Evolutionary conservation across 106 monocot species (phyloP).

Genomic region (Dendrobium huoshanense): DNA sequence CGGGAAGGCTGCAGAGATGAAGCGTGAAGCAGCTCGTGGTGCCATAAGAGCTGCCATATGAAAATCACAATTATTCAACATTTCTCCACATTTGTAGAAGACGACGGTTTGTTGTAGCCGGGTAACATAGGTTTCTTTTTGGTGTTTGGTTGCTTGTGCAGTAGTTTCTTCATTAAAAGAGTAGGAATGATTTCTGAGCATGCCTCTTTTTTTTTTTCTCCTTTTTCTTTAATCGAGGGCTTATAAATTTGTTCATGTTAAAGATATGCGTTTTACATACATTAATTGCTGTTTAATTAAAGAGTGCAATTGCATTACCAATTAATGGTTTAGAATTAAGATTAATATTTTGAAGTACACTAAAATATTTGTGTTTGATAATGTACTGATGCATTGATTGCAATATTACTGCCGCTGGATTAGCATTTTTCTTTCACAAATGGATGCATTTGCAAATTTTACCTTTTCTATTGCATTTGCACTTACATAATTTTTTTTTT

Average conservation of each 20-base stretch:
- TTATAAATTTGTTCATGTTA: background rate
- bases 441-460: too few relatives aligned
- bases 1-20: constrained; percentile 68
- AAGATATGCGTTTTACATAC: too few relatives aligned
- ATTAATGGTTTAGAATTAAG: too few relatives aligned
- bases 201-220: background rate
- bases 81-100: background rate
- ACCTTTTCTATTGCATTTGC: too few relatives aligned
- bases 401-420: too few relatives aligned
- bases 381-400: too few relatives aligned
- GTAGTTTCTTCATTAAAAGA: background rate
- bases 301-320: too few relatives aligned
- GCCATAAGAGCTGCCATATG: constrained; percentile 58
- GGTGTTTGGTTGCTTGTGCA: constrained; percentile 3
- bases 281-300: too few relatives aligned
- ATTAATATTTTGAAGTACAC: too few relatives aligned
- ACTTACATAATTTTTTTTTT: too few relatives aligned
- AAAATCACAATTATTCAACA: background rate
- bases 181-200: background rate
- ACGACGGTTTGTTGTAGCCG: background rate
- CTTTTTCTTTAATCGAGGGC: background rate
- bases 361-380: too few relatives aligned
- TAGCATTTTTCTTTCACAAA: too few relatives aligned
- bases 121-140: background rate
- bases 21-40: constrained; percentile 54